These are phyloP conservation scores for Trichoderma asperelloides DNA, from an alignment of 495 filamentous ascomycete genomes.

Conservation along the genomic window DNA sequence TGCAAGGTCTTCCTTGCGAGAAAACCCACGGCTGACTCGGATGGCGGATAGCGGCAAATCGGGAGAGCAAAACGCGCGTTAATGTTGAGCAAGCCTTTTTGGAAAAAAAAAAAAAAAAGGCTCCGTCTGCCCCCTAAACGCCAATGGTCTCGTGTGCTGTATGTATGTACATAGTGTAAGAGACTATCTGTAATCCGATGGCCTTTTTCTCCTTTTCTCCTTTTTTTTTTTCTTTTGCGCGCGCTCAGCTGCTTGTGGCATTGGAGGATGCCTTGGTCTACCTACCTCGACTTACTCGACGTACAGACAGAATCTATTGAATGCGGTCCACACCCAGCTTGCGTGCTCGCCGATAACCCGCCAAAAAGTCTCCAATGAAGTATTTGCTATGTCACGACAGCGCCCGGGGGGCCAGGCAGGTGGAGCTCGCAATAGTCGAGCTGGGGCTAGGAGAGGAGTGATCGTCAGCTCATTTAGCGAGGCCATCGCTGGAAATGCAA, in stretches of 20 bases:
- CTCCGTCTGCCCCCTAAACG: background rate
- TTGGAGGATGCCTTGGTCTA: background rate
- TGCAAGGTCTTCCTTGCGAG: no score
- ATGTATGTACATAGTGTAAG: background rate
- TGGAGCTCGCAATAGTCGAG: background rate
- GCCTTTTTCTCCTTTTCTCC: background rate
- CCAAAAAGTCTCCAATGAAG: background rate
- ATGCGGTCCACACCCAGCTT: background rate
- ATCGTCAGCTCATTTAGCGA: background rate
- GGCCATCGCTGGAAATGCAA: background rate
- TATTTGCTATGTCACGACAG: background rate
- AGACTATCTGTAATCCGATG: background rate
- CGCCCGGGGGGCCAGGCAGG: background rate
- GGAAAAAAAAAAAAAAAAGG: background rate
- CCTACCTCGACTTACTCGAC: background rate
- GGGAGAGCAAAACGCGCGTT: no score
- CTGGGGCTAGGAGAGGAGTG: background rate
- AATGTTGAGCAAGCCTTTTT: no score
- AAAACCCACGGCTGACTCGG: no score
- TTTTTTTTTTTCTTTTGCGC: background rate
- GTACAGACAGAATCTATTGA: background rate
- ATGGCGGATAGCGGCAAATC: no score
- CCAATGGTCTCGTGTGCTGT: background rate
- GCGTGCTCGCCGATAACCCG: slow-evolving; percentile 1
- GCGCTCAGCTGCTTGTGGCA: no score